Base-by-base conservation (phyloP, 371 early-diverging fungal species). In the Mortierella sp. region DNA sequence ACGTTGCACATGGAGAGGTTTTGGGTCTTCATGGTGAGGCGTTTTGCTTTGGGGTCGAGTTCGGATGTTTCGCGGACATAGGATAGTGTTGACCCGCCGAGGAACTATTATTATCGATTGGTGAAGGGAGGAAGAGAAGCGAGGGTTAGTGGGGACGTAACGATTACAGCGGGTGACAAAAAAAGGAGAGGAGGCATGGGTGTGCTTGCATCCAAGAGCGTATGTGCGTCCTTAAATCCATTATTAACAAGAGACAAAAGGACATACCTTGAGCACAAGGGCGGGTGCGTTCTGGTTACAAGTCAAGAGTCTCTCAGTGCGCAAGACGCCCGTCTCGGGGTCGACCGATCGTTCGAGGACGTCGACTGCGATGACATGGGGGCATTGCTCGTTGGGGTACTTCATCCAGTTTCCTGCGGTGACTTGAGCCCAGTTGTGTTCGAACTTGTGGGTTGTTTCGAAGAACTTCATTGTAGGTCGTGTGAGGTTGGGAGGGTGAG, bases 391-490 rank as follows among this genome's bases (percentile, higher is more conserved):
- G 87, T 99, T 99, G 11, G 99, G 99, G 89, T 99, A 99, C 90
- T 99, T 99, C 86, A 94, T 93, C 97, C 97, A 99, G 88, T 96
- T 95, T 64, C 97, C 99, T 19, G 94, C 91, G 31, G 98, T 97
- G 31, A 98, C 95, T 24, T 95, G 91, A 28, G 88, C 91, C 97
- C 98, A 99, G 77, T 94, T 90, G 90, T 97, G 95, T 74, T 87
- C 80, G 76, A 82, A 93, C 34, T 89, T 90, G 82, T 95, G 94
- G 37, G 91, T 83, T 37, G 92, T 89, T 86, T 95, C 91, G 76
- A 96, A 95, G 75, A 96, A 90, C 84, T 95, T 94, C 97, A 96
- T 40, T 77, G 71, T 8, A 21, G 61, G 61, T 61, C 61, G 61
- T 61, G 61, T 61, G 61, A 31, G 61, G 28, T 26, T 6, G 5